Base-by-base conservation (phyloP, 352 stramenopile genomes). In the Globisporangium spiculum region DNA sequence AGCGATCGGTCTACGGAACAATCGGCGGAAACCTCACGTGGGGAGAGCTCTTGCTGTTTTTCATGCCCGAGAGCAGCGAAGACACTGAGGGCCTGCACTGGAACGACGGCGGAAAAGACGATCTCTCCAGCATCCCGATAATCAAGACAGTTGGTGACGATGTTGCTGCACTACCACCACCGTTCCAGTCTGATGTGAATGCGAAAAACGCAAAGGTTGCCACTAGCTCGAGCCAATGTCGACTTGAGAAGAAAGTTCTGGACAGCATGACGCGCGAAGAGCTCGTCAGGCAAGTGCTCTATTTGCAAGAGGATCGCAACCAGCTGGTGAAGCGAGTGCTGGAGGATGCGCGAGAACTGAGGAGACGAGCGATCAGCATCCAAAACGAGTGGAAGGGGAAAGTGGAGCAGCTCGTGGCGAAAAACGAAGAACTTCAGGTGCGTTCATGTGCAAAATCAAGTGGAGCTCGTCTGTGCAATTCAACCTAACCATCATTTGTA, bases 11-110 rank as follows among this genome's bases (percentile, higher is more conserved):
- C 10, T 50, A 59, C 14, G 62, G 64, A 7, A 64, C 56, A 16
- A 20, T 75, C 9, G 30, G 69, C 7, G 76, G 75, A 0, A 88
- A 73, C 6, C 63, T 90, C 27, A 92, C 84, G n/a, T 94, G 86
- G 86, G 86, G 86, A 32, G 84, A 94, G 66, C 80, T 94, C 41
- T 24, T 93, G 66, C 70, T 93, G 4, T 65, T 89, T 8, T 92
- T 92, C 55, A 83, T 93, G 56, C 86, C 84, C 0, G 70, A 74
- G 12, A 65, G 74, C 46, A 60, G 8, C 22, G 27, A 27, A 14
- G 30, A 36, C 0, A 38, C 9, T 3, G 65, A 56, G 20, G 5
- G 2, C 59, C 50, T 27, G 38, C 4, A 18, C 14, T 48, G 34
- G 60, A 44, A 41, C 27, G 54, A 50, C 30, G 34, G 32, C 3